Evolutionary conservation across 177 flowering plant species (phyloP), one percentile per base, ranked within the genome.

Genomic region (Telopea speciosissima): DNA sequence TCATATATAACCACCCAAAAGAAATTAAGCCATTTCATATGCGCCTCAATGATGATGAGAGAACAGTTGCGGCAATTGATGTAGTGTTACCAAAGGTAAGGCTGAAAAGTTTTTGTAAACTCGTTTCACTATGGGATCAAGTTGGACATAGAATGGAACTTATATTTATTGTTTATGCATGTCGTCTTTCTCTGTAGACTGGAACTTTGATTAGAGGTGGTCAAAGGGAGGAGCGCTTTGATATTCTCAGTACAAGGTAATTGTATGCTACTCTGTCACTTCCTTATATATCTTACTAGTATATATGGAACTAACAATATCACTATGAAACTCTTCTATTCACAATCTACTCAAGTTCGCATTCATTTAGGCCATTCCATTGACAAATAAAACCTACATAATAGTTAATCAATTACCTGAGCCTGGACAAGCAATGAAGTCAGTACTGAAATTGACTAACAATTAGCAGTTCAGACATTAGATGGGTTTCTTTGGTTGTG

Each of bases 51-150:
- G 87, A 82, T 61, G 97, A 93, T 74, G 87, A 81, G 22, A 81
- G 75, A 62, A 96, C 99, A 54, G 95, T 85, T 56, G 93, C 97
- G n/a, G 79, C 99, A 24, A 82, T 91, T 62, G 96, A 96, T 61
- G 68, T 96, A 42, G 72, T 93, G 72, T 63, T 91, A 31, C 97
- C 99, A 58, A 85, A 85, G 93, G 99, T 91, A 76, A 67, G 63
- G 49, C 19, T 5, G 56, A 13, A 17, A 14, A 36, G 24, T 49
- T 67, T 65, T 26, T 40, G 5, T n/a, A 23, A 21, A 68, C 2
- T n/a, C 14, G 3, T 12, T 12, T 8, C 54, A 12, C 17, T 49
- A 49, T 13, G 5, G 3, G 54, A 49, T 63, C 22, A 17, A 63
- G n/a, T 63, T 63, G n/a, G 42, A 63, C 16, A 3, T 16, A 28